Evolutionary conservation across 768 basidiomycete species (phyloP), one percentile per base, ranked within the genome.

Genomic region (Trametopsis cervina): DNA sequence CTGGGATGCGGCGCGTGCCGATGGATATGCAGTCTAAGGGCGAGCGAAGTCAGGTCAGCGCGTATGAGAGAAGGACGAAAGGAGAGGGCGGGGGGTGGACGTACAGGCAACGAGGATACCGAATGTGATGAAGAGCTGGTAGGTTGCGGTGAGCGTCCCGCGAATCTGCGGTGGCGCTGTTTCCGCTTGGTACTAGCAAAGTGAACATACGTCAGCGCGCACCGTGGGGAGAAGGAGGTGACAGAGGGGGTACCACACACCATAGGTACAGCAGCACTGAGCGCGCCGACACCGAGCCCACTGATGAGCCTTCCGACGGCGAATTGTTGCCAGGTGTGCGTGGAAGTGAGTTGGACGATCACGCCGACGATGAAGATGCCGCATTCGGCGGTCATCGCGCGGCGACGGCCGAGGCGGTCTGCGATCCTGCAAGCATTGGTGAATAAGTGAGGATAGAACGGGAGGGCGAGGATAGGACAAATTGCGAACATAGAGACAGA

Each of bases 91-190:
- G 41, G 15, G 17, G 22, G 27, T 7, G 47, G 4, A 67, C 74
- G 41, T 54, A 78, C 76, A 83, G 26, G 83, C 78, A 36, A 83
- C 72, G 25, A 84, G 71, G 52, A 83, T 85, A 57, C 85, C 84
- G 51, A 81, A 71, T 0, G 83, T 85, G 56, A 85, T 83, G 64
- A 83, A 81, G 12, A 82, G 66, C 60, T 67, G 62, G 54, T 64
- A 64, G 1, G 64, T 66, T 13, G 64, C 64, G 13, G 81, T 84
- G 24, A 83, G 64, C 1, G 82, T 76, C 3, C 86, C 85, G 45
- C 85, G 76, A 47, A 88, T 79, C 53, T 85, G 77, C 10, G 80
- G 70, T 11, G 85, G 86, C 0, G 83, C 83, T 0, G 80, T 81
- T 62, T 86, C 84, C 7, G 81, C 80, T 73, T 83, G 79, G 60